Evolutionary conservation across 257 asterid species (phyloP).

Genomic region (Nicotiana attenuata): DNA sequence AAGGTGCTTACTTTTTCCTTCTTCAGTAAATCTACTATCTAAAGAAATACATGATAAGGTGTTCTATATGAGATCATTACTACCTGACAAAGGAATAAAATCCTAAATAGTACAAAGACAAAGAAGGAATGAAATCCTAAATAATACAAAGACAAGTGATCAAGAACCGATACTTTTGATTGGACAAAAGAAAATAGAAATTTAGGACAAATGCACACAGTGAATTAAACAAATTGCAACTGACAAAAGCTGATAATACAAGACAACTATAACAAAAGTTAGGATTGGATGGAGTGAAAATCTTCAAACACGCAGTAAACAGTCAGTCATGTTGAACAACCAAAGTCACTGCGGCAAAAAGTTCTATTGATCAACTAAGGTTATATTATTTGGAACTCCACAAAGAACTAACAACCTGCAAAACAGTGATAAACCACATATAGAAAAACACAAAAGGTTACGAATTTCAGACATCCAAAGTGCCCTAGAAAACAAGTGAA

Average conservation of each 20-base stretch:
- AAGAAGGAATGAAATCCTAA: neutral
- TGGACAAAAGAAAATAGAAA: neutral
- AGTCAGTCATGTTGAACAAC: neutral
- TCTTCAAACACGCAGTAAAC: neutral
- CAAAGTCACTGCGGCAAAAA: neutral
- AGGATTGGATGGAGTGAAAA: neutral
- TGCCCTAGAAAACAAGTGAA: slow-evolving; percentile 28
- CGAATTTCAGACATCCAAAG: slow-evolving; percentile 24
- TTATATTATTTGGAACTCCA: neutral
- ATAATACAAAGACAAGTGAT: neutral
- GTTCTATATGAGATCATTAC: neutral
- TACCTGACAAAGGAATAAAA: neutral
- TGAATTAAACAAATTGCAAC: neutral
- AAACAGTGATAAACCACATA: slow-evolving; percentile 12
- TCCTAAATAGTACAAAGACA: too few relatives aligned
- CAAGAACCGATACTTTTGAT: neutral
- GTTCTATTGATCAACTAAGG: neutral
- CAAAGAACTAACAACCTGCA: neutral
- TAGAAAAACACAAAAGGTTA: slow-evolving; percentile 19
- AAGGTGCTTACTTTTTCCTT: neutral
- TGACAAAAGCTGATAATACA: neutral
- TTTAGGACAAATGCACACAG: neutral
- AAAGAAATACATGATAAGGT: neutral
- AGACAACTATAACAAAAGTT: neutral
- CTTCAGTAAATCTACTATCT: neutral